Percentiles rank a stretch among this genome's conserved stretches.
Evolutionary conservation across 2,329 filamentous ascomycete genomes (phyloP).

Genomic region (Paraphoma chrysanthemicola): DNA sequence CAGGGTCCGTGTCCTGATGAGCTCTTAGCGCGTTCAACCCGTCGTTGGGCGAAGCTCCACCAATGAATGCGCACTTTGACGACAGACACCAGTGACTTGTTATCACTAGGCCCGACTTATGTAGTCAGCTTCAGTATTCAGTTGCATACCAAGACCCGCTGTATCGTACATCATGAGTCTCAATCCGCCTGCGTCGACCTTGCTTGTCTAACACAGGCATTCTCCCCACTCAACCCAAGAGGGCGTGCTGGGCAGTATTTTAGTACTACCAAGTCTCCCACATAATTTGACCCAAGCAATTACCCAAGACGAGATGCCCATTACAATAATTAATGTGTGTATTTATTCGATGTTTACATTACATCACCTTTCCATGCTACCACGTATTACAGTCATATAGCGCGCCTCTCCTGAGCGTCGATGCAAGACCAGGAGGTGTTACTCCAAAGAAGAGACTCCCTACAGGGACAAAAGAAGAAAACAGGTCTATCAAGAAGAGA

Average conservation of each 20-base stretch:
- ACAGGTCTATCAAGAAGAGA: slow-evolving; percentile 1
- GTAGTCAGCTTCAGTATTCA: too few relatives aligned
- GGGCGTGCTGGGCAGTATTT: too few relatives aligned
- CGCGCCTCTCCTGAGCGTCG: slow-evolving; percentile 17
- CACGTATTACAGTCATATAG: slow-evolving; percentile 38
- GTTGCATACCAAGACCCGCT: too few relatives aligned
- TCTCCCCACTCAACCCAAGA: too few relatives aligned
- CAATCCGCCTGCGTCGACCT: too few relatives aligned
- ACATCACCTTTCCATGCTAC: slow-evolving; percentile 24
- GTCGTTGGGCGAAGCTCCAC: neutral
- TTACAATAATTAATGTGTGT: neutral
- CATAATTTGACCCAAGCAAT: too few relatives aligned
- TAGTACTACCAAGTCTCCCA: too few relatives aligned
- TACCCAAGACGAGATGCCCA: neutral
- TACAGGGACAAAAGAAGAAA: slow-evolving; percentile 18
- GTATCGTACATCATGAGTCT: too few relatives aligned
- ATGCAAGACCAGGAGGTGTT: slow-evolving; percentile 22
- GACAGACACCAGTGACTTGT: too few relatives aligned
- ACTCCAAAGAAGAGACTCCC: slow-evolving; percentile 20
- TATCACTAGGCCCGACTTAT: too few relatives aligned
- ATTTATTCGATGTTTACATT: slow-evolving; percentile 20
- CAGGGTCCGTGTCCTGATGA: slow-evolving; percentile 3
- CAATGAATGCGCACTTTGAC: neutral
- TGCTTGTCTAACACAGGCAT: too few relatives aligned
- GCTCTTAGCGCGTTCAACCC: slow-evolving; percentile 9